Evolutionary conservation across 352 stramenopile genomes (phyloP).

Genomic region (Phytophthora hibernalis): DNA sequence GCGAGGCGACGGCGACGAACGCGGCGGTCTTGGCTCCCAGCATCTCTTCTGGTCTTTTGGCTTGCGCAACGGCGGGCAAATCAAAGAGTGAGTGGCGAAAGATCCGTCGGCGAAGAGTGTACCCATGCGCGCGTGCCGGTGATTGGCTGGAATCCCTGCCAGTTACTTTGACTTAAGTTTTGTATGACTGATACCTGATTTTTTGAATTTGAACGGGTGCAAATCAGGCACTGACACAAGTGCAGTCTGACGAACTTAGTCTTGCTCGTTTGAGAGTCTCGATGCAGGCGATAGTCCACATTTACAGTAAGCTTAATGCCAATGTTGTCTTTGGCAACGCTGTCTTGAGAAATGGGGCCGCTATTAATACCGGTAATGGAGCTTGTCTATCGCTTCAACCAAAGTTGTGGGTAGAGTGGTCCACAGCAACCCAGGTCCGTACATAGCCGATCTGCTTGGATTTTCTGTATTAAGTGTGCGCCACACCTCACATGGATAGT

Average conservation of each 20-base stretch:
- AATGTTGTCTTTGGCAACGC: no score
- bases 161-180: conserved; percentile 25
- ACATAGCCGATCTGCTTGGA: no score
- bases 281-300: no score
- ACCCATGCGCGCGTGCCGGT: conserved; percentile 4
- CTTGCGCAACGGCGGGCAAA: conserved; percentile 24
- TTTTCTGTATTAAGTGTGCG: not conserved
- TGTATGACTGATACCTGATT: conserved; percentile 28
- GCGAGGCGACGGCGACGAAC: conserved; percentile 26
- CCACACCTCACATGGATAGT: no score
- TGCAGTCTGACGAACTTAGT: no score
- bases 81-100: conserved; percentile 31
- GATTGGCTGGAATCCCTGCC: conserved; percentile 15
- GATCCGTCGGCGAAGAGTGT: conserved; percentile 7
- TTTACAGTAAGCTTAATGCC: no score
- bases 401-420: no score
- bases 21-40: conserved; percentile 38
- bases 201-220: conserved; percentile 14
- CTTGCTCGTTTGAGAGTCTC: no score
- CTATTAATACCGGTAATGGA: no score
- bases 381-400: no score
- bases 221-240: conserved; percentile 1
- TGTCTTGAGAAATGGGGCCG: no score
- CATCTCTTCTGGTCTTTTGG: conserved; percentile 34
- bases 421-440: no score